Evolutionary conservation across 495 filamentous ascomycete genomes (phyloP).

Genomic region (Tuber umbilicatum): DNA sequence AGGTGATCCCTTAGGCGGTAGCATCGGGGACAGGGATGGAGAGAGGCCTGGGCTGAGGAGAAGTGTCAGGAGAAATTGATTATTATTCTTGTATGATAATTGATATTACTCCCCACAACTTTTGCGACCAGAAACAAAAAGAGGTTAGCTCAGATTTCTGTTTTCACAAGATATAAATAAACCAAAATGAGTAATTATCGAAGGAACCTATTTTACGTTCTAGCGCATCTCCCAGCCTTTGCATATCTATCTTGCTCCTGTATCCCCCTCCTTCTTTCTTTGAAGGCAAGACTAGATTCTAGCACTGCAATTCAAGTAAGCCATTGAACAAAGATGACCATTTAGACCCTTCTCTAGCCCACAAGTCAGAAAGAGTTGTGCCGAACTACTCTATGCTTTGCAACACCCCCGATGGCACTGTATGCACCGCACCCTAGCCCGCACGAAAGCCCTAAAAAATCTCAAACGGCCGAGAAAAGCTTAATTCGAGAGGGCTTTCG

Average conservation of each 20-base stretch:
- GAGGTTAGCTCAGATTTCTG: neutral
- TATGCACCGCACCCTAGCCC: neutral
- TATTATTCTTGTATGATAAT: neutral
- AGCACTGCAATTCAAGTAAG: neutral
- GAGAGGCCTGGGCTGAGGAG: conserved; percentile 37
- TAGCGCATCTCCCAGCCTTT: neutral
- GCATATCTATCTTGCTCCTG: neutral
- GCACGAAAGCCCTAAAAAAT: neutral
- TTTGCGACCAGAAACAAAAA: neutral
- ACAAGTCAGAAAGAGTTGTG: neutral
- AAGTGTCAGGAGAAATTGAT: conserved; percentile 28
- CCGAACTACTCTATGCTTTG: neutral
- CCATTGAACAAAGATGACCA: neutral
- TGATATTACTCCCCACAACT: neutral
- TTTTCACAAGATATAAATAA: neutral
- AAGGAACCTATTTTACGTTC: neutral
- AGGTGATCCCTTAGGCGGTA: conserved; percentile 3
- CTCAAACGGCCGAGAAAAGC: neutral
- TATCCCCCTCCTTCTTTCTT: neutral
- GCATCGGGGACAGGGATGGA: conserved; percentile 5
- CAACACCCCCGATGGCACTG: neutral
- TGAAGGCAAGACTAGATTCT: neutral
- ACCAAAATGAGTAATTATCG: neutral
- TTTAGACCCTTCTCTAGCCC: neutral
- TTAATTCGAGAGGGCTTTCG: neutral